A percentile compares a stretch with the other conserved stretches of the same genome.
Evolutionary conservation across 2,329 filamentous ascomycete genomes (phyloP).

Genomic region (Calonectria honghensis): DNA sequence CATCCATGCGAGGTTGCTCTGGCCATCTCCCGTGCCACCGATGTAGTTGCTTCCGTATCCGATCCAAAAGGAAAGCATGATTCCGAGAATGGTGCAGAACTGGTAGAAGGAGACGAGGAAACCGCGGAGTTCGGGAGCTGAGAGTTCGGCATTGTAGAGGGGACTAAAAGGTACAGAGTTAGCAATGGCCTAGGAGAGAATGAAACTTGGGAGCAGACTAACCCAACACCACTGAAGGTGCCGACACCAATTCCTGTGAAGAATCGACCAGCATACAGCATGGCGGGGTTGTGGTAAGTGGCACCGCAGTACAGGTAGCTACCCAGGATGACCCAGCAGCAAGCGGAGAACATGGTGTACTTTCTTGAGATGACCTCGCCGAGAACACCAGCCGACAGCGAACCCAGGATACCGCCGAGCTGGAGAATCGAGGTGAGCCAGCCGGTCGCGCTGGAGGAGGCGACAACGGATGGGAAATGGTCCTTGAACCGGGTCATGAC

Average conservation of each 20-base stretch:
- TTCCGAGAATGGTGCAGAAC: constrained; percentile 62
- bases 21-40: constrained; percentile 65
- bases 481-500: constrained; percentile 71
- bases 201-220: neutral
- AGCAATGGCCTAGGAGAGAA: neutral
- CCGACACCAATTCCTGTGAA: constrained; percentile 71
- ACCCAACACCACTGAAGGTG: constrained; percentile 64
- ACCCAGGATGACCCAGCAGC: constrained; percentile 67
- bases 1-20: constrained; percentile 65
- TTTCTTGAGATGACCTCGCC: constrained; percentile 70
- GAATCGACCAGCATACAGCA: constrained; percentile 69
- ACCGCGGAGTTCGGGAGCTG: constrained; percentile 79
- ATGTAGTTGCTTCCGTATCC: constrained; percentile 68
- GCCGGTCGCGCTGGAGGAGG: constrained; percentile 67
- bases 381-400: constrained; percentile 67
- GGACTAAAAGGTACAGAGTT: constrained; percentile 53
- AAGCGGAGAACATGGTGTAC: constrained; percentile 71
- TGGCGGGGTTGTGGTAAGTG: constrained; percentile 59
- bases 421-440: constrained; percentile 72
- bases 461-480: constrained; percentile 69
- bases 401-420: constrained; percentile 69
- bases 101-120: constrained; percentile 80
- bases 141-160: constrained; percentile 71
- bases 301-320: constrained; percentile 68
- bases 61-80: constrained; percentile 71